Conservation (phyloP, 495 filamentous ascomycete genomes). For the Lophiostoma macrostomum region DNA sequence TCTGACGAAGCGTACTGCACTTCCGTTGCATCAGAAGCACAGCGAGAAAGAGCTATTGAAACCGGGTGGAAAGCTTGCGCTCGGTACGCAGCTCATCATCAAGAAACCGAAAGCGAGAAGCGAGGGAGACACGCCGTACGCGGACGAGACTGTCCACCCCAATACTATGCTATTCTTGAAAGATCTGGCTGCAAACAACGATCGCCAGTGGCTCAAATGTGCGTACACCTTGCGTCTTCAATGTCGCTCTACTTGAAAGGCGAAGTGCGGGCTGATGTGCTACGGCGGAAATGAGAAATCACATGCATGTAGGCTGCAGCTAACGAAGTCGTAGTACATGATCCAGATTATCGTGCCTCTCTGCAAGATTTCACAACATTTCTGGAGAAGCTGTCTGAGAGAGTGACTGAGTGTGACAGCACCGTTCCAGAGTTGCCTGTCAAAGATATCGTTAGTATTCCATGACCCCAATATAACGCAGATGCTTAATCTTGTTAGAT, state of each 20-base stretch:
- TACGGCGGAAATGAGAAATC: neutral
- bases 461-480: neutral
- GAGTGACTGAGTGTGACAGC: slow-evolving; percentile 65
- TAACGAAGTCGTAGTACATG: slow-evolving; percentile 54
- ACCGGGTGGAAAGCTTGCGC: slow-evolving; percentile 56
- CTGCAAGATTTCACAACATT: slow-evolving; percentile 77
- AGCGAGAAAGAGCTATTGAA: slow-evolving; percentile 57
- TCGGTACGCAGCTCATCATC: slow-evolving; percentile 63
- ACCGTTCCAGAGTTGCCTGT: slow-evolving; percentile 80
- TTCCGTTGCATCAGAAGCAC: slow-evolving; percentile 24
- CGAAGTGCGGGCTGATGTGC: neutral
- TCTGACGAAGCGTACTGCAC: slow-evolving; percentile 29
- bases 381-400: slow-evolving; percentile 64
- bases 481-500: slow-evolving; percentile 44
- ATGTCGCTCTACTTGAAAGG: neutral
- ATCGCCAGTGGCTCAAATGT: slow-evolving; percentile 80
- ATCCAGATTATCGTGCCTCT: slow-evolving; percentile 70
- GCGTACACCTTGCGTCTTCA: slow-evolving; percentile 27
- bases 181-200: slow-evolving; percentile 74
- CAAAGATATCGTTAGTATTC: slow-evolving; percentile 65
- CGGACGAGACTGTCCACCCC: slow-evolving; percentile 67
- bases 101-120: slow-evolving; percentile 67
- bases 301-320: neutral
- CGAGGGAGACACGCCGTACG: slow-evolving; percentile 62
- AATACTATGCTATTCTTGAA: slow-evolving; percentile 77